A percentile compares a stretch with the other conserved stretches of the same genome.
phyloP scores from a whole-genome alignment of 192 early-diverging fungal genomes.

The Lunasporangiospora selenospora region DNA sequence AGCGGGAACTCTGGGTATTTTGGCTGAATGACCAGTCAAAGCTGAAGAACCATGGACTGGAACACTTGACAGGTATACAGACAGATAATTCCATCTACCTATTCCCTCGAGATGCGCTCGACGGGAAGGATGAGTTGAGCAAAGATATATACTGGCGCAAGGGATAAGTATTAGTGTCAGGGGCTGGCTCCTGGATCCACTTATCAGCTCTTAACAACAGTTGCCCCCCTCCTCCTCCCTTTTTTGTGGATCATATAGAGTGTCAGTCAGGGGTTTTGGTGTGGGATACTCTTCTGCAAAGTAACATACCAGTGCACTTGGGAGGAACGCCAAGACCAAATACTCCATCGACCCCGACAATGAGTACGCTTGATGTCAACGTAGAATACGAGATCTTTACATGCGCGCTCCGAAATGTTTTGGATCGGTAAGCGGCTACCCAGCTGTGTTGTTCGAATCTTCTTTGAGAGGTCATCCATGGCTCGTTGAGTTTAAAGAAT shows the following conservation, averaged over 20 bases:
- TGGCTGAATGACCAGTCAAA: conserved; percentile 33
- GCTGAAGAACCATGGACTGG: conserved; percentile 35
- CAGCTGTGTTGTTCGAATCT: no score
- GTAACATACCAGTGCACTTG: conserved; percentile 1
- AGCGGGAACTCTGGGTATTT: conserved; percentile 40
- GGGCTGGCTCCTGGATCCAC: no score
- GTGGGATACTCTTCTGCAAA: conserved; percentile 38
- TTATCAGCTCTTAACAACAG: no score
- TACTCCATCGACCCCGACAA: neutral
- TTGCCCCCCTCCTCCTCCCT: no score
- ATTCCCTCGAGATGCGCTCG: no score
- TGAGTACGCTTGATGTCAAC: no score
- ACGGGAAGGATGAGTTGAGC: neutral
- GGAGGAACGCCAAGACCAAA: conserved; percentile 10
- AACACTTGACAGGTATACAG: conserved; percentile 21
- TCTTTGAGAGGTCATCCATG: no score
- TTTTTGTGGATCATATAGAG: no score
- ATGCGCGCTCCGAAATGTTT: conserved; percentile 34
- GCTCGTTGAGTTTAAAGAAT: neutral
- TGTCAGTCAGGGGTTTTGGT: conserved; percentile 35
- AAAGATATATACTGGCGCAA: no score
- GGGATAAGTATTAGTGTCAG: no score
- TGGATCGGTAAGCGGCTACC: conserved; percentile 50
- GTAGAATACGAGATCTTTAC: conserved; percentile 46
- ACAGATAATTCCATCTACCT: no score